Percentiles rank a stretch among this genome's conserved stretches.
These are phyloP conservation scores for Mollisia scopiformis DNA, from an alignment of 2,329 filamentous ascomycete genomes.

Conservation along the genomic window DNA sequence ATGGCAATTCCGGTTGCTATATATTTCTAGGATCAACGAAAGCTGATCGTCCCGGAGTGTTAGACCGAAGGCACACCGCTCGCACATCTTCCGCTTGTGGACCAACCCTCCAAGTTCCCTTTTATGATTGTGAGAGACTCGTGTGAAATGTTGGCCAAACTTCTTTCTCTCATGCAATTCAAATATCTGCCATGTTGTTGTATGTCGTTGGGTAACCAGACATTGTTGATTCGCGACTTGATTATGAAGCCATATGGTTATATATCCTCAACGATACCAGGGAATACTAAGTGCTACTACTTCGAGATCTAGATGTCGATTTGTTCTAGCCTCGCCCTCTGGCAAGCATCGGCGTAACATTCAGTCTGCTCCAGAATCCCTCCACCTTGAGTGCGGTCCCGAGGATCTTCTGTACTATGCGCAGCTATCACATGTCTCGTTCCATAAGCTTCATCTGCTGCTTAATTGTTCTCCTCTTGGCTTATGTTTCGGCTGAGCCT, in stretches of 20 bases:
- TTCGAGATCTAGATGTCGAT: background rate
- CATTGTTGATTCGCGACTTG: background rate
- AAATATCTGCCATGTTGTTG: background rate
- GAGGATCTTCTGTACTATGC: background rate
- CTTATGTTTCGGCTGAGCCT: background rate
- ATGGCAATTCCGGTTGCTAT: background rate
- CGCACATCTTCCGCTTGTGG: background rate
- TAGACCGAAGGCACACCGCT: too few species aligned
- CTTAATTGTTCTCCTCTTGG: background rate
- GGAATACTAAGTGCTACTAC: background rate
- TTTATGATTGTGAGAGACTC: background rate
- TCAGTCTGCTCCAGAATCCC: background rate
- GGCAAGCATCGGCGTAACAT: background rate
- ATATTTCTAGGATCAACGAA: background rate
- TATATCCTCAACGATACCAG: background rate
- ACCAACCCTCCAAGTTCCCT: background rate
- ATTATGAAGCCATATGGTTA: background rate
- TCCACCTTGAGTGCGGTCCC: background rate
- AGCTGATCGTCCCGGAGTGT: background rate
- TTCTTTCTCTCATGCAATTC: background rate
- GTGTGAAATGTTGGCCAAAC: background rate
- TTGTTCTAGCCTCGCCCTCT: background rate
- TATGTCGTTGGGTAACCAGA: background rate
- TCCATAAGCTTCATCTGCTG: background rate
- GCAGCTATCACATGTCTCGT: background rate